Conservation (phyloP, 2,329 filamentous ascomycete species). For the Drechslerella dactyloides region DNA sequence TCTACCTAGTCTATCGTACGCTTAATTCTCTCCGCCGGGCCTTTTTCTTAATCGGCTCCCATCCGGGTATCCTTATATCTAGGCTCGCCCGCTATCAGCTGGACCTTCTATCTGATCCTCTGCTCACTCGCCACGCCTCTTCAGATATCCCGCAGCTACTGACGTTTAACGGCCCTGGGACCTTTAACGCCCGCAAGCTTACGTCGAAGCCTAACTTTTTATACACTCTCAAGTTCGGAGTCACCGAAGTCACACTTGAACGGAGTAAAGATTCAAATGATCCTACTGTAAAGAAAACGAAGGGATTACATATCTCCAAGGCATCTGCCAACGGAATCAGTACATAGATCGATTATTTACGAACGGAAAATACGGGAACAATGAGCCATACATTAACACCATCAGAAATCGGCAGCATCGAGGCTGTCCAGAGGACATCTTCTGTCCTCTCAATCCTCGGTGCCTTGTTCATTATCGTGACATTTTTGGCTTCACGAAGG, state of each 20-base stretch:
- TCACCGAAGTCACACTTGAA: conserved; percentile 2
- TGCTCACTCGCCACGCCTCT: neutral
- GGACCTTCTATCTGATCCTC: conserved; percentile 12
- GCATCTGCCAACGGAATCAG: neutral
- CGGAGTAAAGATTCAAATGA: neutral
- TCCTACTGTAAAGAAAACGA: conserved; percentile 8
- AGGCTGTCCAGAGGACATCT: conserved; percentile 61
- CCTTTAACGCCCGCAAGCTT: neutral
- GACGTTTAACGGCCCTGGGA: neutral
- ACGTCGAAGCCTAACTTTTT: too few relatives aligned
- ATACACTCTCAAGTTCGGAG: too few relatives aligned
- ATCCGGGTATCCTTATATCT: too few relatives aligned
- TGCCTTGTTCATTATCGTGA: conserved; percentile 73
- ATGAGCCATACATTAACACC: conserved; percentile 28
- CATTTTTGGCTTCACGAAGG: conserved; percentile 70
- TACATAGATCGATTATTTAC: neutral
- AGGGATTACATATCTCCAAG: conserved; percentile 15
- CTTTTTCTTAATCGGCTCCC: conserved; percentile 21
- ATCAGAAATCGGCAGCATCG: conserved; percentile 23
- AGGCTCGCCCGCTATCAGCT: neutral
- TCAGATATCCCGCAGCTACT: neutral
- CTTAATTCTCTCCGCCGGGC: conserved; percentile 34
- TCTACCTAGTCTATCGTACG: neutral
- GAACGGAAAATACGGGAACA: conserved; percentile 25
- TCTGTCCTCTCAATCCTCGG: conserved; percentile 75